Conservation (phyloP, 306 rosid genomes). For the Castanea crenata region DNA sequence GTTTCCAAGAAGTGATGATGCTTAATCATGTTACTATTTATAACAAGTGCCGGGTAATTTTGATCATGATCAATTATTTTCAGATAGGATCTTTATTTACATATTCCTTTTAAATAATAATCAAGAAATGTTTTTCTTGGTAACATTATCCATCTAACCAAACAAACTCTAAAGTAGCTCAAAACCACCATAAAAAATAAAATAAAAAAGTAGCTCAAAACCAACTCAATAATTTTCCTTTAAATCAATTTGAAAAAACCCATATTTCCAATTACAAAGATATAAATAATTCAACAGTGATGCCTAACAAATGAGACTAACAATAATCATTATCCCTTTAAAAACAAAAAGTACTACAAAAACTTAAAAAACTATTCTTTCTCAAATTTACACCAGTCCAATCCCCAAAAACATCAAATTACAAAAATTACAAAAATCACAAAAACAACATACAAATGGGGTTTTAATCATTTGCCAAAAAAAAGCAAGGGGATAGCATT, state of each 20-base stretch:
- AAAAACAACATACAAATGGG: constrained; percentile 5
- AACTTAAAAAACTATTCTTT: background rate
- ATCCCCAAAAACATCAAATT: background rate
- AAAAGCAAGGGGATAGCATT: background rate
- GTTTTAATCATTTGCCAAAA: background rate
- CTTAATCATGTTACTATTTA: background rate
- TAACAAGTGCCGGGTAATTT: background rate
- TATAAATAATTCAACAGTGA: background rate
- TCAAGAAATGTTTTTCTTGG: background rate
- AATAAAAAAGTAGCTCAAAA: background rate
- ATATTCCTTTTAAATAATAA: background rate
- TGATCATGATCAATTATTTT: background rate
- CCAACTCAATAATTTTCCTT: background rate
- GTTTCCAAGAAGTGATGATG: background rate
- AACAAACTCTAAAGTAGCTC: background rate
- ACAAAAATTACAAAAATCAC: background rate
- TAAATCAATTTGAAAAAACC: background rate
- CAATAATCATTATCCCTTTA: background rate
- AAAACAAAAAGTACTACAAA: background rate
- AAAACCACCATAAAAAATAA: background rate
- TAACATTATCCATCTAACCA: background rate
- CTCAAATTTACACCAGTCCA: background rate
- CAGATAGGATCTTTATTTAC: background rate
- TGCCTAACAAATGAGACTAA: constrained; percentile 9
- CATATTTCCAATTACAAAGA: constrained; percentile 6